Evolutionary conservation across 2,329 filamentous ascomycete genomes (phyloP), one percentile per base, ranked within the genome.

Genomic region (Keithomyces neogunnii): DNA sequence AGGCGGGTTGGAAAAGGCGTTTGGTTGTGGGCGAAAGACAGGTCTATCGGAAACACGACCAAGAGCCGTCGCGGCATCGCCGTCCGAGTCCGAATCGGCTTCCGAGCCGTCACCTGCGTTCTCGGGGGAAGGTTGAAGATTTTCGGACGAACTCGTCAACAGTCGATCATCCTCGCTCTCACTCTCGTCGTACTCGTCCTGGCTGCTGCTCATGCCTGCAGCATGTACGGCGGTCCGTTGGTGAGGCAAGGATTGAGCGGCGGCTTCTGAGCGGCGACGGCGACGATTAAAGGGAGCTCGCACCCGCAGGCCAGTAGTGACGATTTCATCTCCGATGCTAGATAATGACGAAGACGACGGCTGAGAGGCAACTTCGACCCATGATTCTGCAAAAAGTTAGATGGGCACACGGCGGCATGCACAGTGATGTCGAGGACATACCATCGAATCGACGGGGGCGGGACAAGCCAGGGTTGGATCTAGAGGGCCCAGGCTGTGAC

Each of bases 101-200:
- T 75, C 75, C 11, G 72, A 74, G 36, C 77, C 75, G 40, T 69
- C 64, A 47, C 71, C 66, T 32, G 64, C 66, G 26, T 69, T 66
- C 40, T 67, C 64, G 45, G 69, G 50, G 13, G 69, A 64, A 44
- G 70, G 63, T 53, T 69, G 64, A 9, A 63, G 62, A 51, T 80
- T 75, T 59, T 84, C 81, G 45, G 73, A 76, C 11, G 81, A 84
- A 59, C 79, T 82, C 2, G 76, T 76, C 62, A 84, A 66, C 9
- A 80, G 59, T 11, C 78, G 80, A 60, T 96, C 91, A 42, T 90
- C 89, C 56, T 96, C 91, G 68, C 81, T 95, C 66, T 95, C 90
- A 55, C 87, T 95, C 72, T 96, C 90, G 35, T 95, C 89, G 62
- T 95, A 95, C 70, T 96, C 91, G 60, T 96, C 91, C 66, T 96